These are phyloP conservation scores for Fusarium setosum DNA, from an alignment of 2,329 filamentous ascomycete species.

Conservation along the genomic window DNA sequence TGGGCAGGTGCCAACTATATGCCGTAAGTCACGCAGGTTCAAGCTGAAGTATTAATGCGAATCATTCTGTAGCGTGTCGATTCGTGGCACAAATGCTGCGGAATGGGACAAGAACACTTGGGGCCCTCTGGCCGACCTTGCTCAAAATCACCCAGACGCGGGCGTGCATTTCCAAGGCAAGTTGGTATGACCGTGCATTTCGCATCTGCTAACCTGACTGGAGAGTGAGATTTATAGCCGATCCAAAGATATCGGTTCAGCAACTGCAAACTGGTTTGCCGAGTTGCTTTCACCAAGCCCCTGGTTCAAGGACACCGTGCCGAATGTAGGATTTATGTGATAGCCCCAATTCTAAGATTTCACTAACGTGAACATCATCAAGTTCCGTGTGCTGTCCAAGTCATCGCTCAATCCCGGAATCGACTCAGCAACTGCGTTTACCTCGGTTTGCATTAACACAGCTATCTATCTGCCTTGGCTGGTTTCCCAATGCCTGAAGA, in stretches of 20 bases:
- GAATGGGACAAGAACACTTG: not conserved
- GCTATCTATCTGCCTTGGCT: conserved; percentile 89
- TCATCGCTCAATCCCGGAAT: not conserved
- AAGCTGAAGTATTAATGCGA: not conserved
- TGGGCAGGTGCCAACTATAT: conserved; percentile 59
- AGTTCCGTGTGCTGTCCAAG: not conserved
- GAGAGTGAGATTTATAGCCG: conserved; percentile 6
- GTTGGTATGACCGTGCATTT: not conserved
- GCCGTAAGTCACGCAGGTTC: conserved; percentile 56
- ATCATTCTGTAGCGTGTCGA: not conserved
- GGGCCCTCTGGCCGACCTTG: not conserved
- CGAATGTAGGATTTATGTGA: not conserved
- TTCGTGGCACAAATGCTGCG: not conserved
- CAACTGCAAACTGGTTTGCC: conserved; percentile 5
- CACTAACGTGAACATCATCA: not conserved
- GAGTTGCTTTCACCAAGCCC: not conserved
- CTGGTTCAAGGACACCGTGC: conserved; percentile 3
- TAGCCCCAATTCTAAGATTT: conserved; percentile 37
- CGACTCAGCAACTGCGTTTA: conserved; percentile 79
- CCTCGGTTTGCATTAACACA: conserved; percentile 90
- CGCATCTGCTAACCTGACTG: not conserved
- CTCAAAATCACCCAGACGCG: conserved; percentile 8
- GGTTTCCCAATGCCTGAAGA: conserved; percentile 78
- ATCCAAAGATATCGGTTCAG: conserved; percentile 1
- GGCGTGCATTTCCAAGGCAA: conserved; percentile 19